Evolutionary conservation across 306 rosid genomes (phyloP).

Genomic region (Phaseolus lunatus): DNA sequence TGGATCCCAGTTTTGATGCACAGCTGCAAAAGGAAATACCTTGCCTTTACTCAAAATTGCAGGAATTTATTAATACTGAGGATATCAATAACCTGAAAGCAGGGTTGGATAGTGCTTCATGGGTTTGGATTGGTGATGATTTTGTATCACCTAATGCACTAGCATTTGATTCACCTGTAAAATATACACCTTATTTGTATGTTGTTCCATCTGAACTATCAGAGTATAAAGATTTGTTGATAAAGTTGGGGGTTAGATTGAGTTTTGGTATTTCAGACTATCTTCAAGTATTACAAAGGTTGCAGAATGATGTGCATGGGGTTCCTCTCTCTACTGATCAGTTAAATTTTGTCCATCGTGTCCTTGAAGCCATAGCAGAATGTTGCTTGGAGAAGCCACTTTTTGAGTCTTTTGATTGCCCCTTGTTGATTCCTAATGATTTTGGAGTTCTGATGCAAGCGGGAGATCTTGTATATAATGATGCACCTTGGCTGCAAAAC

Average conservation of each 20-base stretch:
- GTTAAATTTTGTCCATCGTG: constrained; percentile 79
- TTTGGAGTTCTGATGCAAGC: constrained; percentile 76
- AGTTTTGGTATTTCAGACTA: constrained; percentile 83
- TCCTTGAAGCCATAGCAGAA: constrained; percentile 91
- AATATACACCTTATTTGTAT: constrained; percentile 89
- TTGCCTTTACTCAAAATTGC: constrained; percentile 75
- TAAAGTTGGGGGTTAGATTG: constrained; percentile 76
- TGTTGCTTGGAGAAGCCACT: constrained; percentile 73
- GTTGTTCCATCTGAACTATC: constrained; percentile 95
- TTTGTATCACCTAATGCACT: constrained; percentile 82
- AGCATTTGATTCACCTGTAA: constrained; percentile 98
- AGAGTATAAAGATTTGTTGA: constrained; percentile 78
- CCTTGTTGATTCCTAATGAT: constrained; percentile 83
- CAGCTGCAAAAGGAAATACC: constrained; percentile 72
- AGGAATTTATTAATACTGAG: constrained; percentile 62
- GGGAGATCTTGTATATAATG: constrained; percentile 85
- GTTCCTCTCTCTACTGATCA: constrained; percentile 79
- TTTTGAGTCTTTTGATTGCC: constrained; percentile 59
- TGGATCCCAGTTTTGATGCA: constrained; percentile 65
- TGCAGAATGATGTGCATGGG: constrained; percentile 77
- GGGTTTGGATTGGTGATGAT: constrained; percentile 99
- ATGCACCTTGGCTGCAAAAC: constrained; percentile 95
- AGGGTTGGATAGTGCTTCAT: constrained; percentile 70
- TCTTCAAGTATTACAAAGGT: constrained; percentile 70
- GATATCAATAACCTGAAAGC: constrained; percentile 61